Evolutionary conservation across 345 rosid genomes (phyloP).

Genomic region (Heritiera fomes): DNA sequence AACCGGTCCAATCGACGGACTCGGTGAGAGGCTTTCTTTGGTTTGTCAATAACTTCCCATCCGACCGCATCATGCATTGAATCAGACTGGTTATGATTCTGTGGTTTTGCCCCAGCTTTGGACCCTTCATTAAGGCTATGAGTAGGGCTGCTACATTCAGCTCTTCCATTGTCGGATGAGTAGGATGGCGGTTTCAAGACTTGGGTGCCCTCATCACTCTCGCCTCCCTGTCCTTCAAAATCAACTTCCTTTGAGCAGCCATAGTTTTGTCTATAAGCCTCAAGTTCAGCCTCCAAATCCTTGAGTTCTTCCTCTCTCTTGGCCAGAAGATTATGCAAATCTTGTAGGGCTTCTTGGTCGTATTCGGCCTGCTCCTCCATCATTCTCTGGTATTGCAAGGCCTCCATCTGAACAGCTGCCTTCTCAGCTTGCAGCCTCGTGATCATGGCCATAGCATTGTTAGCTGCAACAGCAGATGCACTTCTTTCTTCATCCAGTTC

Average conservation of each 20-base stretch:
- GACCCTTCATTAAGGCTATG: slow-evolving; percentile 24
- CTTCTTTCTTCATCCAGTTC: slow-evolving; percentile 89
- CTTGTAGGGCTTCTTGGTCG: slow-evolving; percentile 81
- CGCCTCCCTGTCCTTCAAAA: neutral
- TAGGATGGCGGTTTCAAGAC: slow-evolving; percentile 24
- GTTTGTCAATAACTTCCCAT: slow-evolving; percentile 18
- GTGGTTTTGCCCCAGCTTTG: slow-evolving; percentile 23
- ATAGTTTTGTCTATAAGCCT: slow-evolving; percentile 53
- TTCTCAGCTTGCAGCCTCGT: slow-evolving; percentile 85
- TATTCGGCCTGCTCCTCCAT: slow-evolving; percentile 98
- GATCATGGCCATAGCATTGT: slow-evolving; percentile 94
- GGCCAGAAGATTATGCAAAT: slow-evolving; percentile 44
- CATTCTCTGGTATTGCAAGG: slow-evolving; percentile 95
- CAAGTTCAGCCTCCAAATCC: slow-evolving; percentile 64
- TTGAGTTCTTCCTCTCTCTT: slow-evolving; percentile 67
- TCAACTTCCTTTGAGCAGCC: slow-evolving; percentile 51
- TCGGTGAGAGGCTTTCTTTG: neutral
- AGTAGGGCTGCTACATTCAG: slow-evolving; percentile 24
- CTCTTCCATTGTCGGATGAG: slow-evolving; percentile 29
- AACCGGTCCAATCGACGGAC: slow-evolving; percentile 16
- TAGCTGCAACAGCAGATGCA: slow-evolving; percentile 91
- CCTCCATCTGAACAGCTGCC: slow-evolving; percentile 96
- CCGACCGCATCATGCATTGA: slow-evolving; percentile 19
- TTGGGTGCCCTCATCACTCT: slow-evolving; percentile 28
- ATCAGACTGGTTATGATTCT: neutral